phyloP scores from a whole-genome alignment of 176 grass and related monocot genomes.

The Metroxylon sagu region DNA sequence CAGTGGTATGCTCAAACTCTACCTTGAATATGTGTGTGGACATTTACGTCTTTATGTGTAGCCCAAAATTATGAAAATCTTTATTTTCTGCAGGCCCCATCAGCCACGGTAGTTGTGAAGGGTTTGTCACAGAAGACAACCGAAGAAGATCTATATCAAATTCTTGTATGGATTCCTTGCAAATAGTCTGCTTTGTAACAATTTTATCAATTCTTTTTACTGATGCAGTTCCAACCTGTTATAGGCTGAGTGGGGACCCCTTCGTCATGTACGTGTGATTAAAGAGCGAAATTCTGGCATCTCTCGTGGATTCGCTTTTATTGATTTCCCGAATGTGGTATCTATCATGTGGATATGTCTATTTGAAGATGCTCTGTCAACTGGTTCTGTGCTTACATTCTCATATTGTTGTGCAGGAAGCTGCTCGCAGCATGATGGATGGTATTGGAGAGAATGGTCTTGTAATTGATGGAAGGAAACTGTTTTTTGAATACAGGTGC shows the following conservation, averaged over 20 bases:
- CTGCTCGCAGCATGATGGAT: constrained; percentile 84
- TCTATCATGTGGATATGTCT: constrained; percentile 12
- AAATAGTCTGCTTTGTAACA: constrained; percentile 41
- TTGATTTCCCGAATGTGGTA: constrained; percentile 97
- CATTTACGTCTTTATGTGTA: no score
- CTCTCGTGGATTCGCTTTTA: constrained; percentile 94
- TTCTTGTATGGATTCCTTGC: constrained; percentile 67
- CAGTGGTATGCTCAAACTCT: constrained; percentile 41
- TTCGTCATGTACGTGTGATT: constrained; percentile 88
- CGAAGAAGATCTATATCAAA: constrained; percentile 93
- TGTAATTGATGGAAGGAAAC: constrained; percentile 71
- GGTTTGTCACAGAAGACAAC: constrained; percentile 71
- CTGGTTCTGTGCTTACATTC: constrained; percentile 23
- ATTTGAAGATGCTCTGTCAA: not conserved
- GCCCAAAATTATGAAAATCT: not conserved
- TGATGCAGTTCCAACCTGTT: constrained; percentile 49
- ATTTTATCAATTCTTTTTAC: constrained; percentile 29
- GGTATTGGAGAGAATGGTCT: constrained; percentile 57
- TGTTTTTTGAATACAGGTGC: constrained; percentile 90
- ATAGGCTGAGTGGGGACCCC: constrained; percentile 98
- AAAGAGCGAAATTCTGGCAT: constrained; percentile 82
- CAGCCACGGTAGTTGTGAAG: constrained; percentile 86
- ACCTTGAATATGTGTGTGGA: not conserved
- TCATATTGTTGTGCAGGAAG: constrained; percentile 49
- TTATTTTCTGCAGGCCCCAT: constrained; percentile 52